phyloP scores from a whole-genome alignment of 768 basidiomycete genomes.

The Rhizopogon vinicolor region DNA sequence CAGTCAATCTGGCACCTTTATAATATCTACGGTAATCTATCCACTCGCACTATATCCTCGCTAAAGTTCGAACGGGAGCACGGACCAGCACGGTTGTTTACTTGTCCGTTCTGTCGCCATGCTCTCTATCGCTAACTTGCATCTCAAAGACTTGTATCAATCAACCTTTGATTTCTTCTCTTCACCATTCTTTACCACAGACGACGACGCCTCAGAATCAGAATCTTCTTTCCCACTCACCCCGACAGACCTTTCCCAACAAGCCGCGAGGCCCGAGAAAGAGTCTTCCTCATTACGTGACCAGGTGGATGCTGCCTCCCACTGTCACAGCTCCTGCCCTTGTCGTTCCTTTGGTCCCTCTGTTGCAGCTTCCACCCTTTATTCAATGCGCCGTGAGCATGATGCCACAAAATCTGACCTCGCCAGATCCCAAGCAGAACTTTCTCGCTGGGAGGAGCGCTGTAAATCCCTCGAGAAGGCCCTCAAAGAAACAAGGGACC shows the following conservation, averaged over 20 bases:
- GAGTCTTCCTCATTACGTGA: conserved; percentile 42
- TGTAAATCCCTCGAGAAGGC: conserved; percentile 59
- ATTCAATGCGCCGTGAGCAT: conserved; percentile 47
- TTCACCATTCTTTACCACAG: conserved; percentile 30
- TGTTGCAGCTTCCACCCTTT: conserved; percentile 39
- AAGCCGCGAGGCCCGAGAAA: conserved; percentile 34
- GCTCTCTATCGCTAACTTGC: conserved; percentile 42
- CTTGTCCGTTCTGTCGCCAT: conserved; percentile 34
- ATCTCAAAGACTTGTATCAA: conserved; percentile 46
- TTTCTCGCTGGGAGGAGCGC: conserved; percentile 54
- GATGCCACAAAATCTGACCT: conserved; percentile 54
- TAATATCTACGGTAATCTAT: too few species aligned
- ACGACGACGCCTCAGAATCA: conserved; percentile 19
- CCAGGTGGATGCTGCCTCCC: conserved; percentile 32
- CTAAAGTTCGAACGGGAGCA: not conserved
- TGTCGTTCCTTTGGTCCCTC: conserved; percentile 30
- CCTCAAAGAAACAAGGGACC: conserved; percentile 59
- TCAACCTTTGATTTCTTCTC: conserved; percentile 58
- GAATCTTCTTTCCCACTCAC: conserved; percentile 23
- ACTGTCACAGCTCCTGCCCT: conserved; percentile 26
- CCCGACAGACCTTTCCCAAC: conserved; percentile 18
- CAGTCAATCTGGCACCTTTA: too few species aligned
- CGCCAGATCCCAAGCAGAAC: conserved; percentile 47
- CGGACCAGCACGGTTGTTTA: conserved; percentile 19
- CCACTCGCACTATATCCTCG: not conserved